Evolutionary conservation across 331 rosid species (phyloP).

Genomic region (Malus hybrid): DNA sequence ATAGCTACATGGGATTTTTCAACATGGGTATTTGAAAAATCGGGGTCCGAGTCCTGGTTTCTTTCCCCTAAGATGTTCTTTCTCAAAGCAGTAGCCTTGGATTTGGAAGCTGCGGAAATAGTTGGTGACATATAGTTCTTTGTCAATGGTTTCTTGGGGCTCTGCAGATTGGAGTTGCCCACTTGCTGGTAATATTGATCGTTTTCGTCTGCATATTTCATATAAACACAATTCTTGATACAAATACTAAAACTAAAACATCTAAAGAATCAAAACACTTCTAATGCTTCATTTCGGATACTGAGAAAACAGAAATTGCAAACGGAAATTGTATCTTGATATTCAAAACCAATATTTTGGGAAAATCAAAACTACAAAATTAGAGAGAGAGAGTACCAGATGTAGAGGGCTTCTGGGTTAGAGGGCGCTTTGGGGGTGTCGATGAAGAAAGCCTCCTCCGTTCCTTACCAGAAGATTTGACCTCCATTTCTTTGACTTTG

Average conservation of each 20-base stretch:
- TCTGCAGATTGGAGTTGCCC: slow-evolving; percentile 1
- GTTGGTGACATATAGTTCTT: slow-evolving; percentile 29
- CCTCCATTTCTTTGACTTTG: slow-evolving; percentile 11
- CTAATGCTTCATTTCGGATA: background rate
- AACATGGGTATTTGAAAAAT: background rate
- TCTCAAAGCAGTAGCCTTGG: slow-evolving; percentile 14
- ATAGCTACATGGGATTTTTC: background rate
- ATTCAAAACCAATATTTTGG: background rate
- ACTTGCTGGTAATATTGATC: slow-evolving; percentile 11
- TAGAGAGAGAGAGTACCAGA: slow-evolving; percentile 8
- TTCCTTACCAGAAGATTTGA: background rate
- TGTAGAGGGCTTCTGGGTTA: background rate
- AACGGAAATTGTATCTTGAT: background rate
- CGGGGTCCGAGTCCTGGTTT: slow-evolving; percentile 13
- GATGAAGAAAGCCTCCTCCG: background rate
- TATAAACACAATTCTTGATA: background rate
- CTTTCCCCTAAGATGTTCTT: slow-evolving; percentile 30
- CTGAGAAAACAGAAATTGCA: background rate
- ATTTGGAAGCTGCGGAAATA: slow-evolving; percentile 26
- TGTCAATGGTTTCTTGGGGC: slow-evolving; percentile 8
- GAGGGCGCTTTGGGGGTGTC: background rate
- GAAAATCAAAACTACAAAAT: background rate
- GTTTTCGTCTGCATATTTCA: slow-evolving; percentile 19
- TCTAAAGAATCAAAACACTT: background rate
- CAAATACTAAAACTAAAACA: background rate